Evolutionary conservation across 495 filamentous ascomycete genomes (phyloP).

Genomic region (Sabuloglossum arenarium): DNA sequence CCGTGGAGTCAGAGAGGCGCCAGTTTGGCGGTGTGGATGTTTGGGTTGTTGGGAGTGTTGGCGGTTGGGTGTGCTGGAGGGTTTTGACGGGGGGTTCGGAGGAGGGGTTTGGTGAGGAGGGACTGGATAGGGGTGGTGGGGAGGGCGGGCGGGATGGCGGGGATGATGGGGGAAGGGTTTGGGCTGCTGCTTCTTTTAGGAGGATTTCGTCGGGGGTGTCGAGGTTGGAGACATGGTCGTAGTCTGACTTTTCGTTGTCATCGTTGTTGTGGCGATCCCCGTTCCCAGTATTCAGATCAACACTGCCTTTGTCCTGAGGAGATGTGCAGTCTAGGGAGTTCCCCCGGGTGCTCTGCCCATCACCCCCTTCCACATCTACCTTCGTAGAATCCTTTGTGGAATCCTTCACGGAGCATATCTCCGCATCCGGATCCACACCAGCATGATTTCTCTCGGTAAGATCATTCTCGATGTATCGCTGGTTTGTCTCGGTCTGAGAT

Average conservation of each 20-base stretch:
- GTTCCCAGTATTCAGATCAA: too few species aligned
- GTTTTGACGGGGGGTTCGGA: background rate
- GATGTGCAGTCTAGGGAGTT: too few species aligned
- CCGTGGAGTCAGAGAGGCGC: background rate
- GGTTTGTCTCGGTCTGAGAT: background rate
- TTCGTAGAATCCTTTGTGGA: background rate
- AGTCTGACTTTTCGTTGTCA: background rate
- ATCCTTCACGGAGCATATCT: background rate
- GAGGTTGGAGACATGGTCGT: background rate
- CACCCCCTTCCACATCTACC: too few species aligned
- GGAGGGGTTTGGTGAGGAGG: background rate
- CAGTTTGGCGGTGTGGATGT: background rate
- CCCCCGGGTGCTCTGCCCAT: too few species aligned
- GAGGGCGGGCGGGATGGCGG: background rate
- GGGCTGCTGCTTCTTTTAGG: background rate
- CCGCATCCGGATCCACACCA: background rate
- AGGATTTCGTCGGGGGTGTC: background rate
- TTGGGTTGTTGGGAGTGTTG: background rate
- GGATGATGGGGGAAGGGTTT: background rate
- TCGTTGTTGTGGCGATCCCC: too few species aligned
- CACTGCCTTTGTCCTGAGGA: too few species aligned
- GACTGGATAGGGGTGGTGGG: background rate
- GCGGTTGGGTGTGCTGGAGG: background rate
- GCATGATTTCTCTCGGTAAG: background rate
- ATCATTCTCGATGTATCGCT: background rate